Evolutionary conservation across 202 grass and related monocot species (phyloP).

Genomic region (Hordeum pubiflorum): DNA sequence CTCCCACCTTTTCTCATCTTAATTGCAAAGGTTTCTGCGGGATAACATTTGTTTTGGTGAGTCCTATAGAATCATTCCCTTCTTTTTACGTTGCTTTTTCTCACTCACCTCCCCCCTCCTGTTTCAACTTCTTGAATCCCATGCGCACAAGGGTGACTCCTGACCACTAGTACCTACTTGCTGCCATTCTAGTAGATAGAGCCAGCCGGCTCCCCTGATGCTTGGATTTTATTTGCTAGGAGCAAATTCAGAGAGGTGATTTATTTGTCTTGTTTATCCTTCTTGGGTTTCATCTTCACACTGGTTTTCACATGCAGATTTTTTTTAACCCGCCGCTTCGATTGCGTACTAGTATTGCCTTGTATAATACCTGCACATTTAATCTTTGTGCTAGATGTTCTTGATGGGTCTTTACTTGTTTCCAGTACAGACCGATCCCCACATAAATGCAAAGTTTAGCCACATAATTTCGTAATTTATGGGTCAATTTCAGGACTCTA

Average conservation of each 20-base stretch:
- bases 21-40: conserved; percentile 56
- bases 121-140: conserved; percentile 30
- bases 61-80: conserved; percentile 40
- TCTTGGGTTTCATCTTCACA: conserved; percentile 6
- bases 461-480: background rate
- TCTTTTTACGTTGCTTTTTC: conserved; percentile 55
- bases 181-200: background rate
- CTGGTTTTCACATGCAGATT: background rate
- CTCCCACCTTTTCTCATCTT: conserved; percentile 33
- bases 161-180: background rate
- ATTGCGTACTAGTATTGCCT: conserved; percentile 11
- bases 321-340: background rate
- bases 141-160: conserved; percentile 13
- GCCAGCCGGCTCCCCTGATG: background rate
- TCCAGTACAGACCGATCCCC: conserved; percentile 31
- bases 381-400: conserved; percentile 24
- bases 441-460: conserved; percentile 22
- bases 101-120: background rate
- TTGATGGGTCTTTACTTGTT: conserved; percentile 25
- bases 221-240: conserved; percentile 8
- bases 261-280: background rate
- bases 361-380: conserved; percentile 10
- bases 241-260: conserved; percentile 27
- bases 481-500: conserved; percentile 5
- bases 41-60: conserved; percentile 52